Conservation (phyloP, 1,139 yeast species). For the Suhomyces choctaworum region DNA sequence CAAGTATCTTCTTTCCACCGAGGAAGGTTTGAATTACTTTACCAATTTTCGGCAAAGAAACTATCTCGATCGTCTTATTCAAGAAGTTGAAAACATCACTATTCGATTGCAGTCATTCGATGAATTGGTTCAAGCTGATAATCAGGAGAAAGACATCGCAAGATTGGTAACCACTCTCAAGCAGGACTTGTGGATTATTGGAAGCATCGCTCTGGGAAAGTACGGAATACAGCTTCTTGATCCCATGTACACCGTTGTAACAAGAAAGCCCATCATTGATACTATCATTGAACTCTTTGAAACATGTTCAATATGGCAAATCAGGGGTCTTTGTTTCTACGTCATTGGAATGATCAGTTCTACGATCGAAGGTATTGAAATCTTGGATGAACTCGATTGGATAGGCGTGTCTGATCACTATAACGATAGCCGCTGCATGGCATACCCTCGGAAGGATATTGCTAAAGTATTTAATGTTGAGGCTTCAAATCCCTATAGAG, state of each 20-base stretch:
- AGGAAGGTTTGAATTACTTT: constrained; percentile 63
- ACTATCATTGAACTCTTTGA: constrained; percentile 46
- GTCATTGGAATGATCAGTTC: constrained; percentile 73
- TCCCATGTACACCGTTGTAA: constrained; percentile 52
- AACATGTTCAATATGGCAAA: constrained; percentile 57
- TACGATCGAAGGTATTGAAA: constrained; percentile 79
- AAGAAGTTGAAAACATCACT: constrained; percentile 23
- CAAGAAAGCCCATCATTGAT: constrained; percentile 47
- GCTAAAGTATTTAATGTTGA: constrained; percentile 26
- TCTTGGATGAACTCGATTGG: constrained; percentile 86
- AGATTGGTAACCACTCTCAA: constrained; percentile 45
- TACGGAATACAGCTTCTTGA: constrained; percentile 70
- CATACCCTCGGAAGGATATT: constrained; percentile 45
- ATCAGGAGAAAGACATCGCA: constrained; percentile 11
- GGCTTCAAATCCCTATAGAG: constrained; percentile 30
- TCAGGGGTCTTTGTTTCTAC: constrained; percentile 76
- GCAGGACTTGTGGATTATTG: constrained; percentile 85
- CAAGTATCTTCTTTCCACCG: constrained; percentile 76
- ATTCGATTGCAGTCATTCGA: constrained; percentile 18
- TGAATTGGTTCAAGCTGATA: constrained; percentile 11
- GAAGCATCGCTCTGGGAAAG: constrained; percentile 71
- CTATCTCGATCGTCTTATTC: constrained; percentile 29
- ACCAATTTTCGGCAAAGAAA: constrained; percentile 25
- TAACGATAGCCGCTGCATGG: constrained; percentile 54
- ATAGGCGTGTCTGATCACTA: constrained; percentile 54